Evolutionary conservation across 192 early-diverging fungal genomes (phyloP).

Genomic region (Geranomyces variabilis): DNA sequence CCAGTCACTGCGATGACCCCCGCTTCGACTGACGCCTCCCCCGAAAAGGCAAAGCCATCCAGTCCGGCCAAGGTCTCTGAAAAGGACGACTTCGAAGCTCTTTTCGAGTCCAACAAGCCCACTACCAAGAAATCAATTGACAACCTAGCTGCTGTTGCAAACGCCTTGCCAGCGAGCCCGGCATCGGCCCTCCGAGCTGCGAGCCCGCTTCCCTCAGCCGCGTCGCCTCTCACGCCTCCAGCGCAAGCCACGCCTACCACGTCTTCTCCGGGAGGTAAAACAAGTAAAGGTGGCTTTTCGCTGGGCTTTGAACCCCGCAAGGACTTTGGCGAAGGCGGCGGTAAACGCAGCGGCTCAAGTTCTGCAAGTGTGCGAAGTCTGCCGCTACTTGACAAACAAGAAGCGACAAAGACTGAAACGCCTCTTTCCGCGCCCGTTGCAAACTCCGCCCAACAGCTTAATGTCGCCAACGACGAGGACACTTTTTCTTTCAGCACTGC

Average conservation of each 20-base stretch:
- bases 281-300: slow-evolving; percentile 2
- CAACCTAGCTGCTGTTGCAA: no score
- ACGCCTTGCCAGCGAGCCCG: no score
- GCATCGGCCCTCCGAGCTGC: no score
- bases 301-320: slow-evolving; percentile 16
- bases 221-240: no score
- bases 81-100: slow-evolving; percentile 25
- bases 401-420: not conserved
- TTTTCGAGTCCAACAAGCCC: slow-evolving; percentile 23
- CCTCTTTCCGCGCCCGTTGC: not conserved
- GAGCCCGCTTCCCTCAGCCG: no score
- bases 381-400: slow-evolving; percentile 14
- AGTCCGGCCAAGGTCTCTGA: not conserved
- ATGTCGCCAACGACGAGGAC: not conserved
- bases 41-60: not conserved
- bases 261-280: no score
- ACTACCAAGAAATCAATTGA: not conserved
- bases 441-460: not conserved
- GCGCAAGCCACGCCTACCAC: no score
- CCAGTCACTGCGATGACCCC: not conserved
- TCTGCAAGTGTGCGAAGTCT: slow-evolving; percentile 18
- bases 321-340: slow-evolving; percentile 1
- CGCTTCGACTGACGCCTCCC: not conserved
- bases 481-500: slow-evolving; percentile 6
- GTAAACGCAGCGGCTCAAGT: not conserved